Evolutionary conservation across 2,329 filamentous ascomycete genomes (phyloP), one percentile per base, ranked within the genome.

Genomic region (Fusarium sp.): DNA sequence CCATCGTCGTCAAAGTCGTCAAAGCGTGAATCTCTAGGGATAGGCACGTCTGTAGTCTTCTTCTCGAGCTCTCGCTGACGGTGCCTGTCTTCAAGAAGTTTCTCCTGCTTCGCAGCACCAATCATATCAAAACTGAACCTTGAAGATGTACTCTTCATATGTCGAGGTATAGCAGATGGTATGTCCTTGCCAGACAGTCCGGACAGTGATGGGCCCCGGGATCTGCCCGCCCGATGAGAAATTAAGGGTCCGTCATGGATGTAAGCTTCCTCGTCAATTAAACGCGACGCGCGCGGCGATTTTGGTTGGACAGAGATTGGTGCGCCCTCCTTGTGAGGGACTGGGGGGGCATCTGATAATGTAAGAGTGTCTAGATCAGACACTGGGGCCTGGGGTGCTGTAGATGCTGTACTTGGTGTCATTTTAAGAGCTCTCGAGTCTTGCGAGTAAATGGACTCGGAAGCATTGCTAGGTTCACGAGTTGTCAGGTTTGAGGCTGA

Each of bases 81-180:
- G 77, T 94, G 91, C 49, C 89, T 87, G 72, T 93, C 92, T 77
- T 94, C 93, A 42, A 94, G 81, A 40, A 91, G 77, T 77, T 90
- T 91, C 78, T 91, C 89, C 73, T 90, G 85, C 63, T 88, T 86
- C 16, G 91, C 91, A 8, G 88, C 88, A 7, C 90, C 91, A 18
- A 90, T 87, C 84, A 94, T 92, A 74, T 94, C 92, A 74, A 95
- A 95, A 74, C 92, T 94, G 76, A 95, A 94, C 16, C 92, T 85
- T 0, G 91, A 94, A 0, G 92, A 92, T 13, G 90, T 92, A 77
- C 92, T 94, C 79, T 90, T 91, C 88, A 91, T 91, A 67, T 91
- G 88, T 64, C 81, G 86, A 4, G 88, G 89, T 34, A 90, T 65
- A 2, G 85, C 83, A 9, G 85, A 86, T 4, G 83, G 77, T 3